Evolutionary conservation across 768 basidiomycete genomes (phyloP), one percentile per base, ranked within the genome.

Genomic region (Dentipellis sp.): DNA sequence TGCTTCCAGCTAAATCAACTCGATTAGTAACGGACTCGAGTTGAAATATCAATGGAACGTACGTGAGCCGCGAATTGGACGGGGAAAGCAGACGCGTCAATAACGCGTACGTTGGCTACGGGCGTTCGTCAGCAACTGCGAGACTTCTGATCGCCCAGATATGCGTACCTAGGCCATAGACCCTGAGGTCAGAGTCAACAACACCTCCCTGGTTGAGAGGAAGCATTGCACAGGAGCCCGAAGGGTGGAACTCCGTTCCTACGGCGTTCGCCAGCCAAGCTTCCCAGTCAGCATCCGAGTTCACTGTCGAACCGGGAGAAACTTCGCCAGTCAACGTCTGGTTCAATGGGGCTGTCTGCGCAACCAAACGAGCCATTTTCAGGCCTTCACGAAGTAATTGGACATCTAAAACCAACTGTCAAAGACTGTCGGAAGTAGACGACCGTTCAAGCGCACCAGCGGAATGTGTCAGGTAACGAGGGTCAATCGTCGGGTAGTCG

Each of bases 211-310:
- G 68, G 29, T 65, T 64, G 56, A 68, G 68, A 2, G 82, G 81
- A 48, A 83, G 66, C 81, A 85, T 84, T 8, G 80, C 71, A 64
- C 76, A 79, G 5, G 82, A 76, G 23, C 74, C 75, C 35, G 74
- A 70, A 4, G 84, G 84, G 65, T 88, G 86, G 69, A 70, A 82
- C 69, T 84, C 80, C 9, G 80, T 82, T 7, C 72, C 69, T 14
- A 74, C 72, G 6, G 65, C 59, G 14, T 65, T 67, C 29, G 69
- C 66, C 29, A 84, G 58, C 77, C 78, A 87, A 6, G 66, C 64
- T 39, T 84, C 78, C 70, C 79, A 79, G 29, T 84, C 69, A 16
- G 69, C 77, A 61, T 88, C 86, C 4, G 76, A 77, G 21, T 68
- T 64, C 16, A 85, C 78, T 4, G 59, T 58, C 0, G 76, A 59